These are phyloP conservation scores for Naganishia kalamii DNA, from an alignment of 768 basidiomycete genomes.

Conservation along the genomic window DNA sequence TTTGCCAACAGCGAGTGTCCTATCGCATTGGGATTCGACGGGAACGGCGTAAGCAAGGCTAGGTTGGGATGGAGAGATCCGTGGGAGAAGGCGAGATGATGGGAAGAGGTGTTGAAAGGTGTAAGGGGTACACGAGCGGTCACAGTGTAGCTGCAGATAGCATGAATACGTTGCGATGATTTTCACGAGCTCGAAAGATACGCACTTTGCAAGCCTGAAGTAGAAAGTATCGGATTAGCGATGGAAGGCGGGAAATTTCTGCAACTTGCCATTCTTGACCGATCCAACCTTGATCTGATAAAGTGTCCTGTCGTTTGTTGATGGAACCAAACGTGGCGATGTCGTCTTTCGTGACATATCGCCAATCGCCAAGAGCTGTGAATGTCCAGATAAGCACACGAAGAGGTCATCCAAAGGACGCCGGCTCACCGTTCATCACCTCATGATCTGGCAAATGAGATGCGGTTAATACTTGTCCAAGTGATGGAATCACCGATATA, in stretches of 20 bases:
- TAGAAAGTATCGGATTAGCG: too few relatives aligned
- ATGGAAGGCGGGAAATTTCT: too few relatives aligned
- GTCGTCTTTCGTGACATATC: slow-evolving; percentile 78
- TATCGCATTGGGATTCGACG: slow-evolving; percentile 71
- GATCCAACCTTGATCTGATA: slow-evolving; percentile 65
- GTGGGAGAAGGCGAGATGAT: slow-evolving; percentile 83
- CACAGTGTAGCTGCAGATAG: slow-evolving; percentile 34
- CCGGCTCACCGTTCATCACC: slow-evolving; percentile 65
- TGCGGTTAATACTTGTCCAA: neutral
- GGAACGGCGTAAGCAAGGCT: slow-evolving; percentile 66
- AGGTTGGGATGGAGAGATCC: slow-evolving; percentile 78
- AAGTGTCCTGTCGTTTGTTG: slow-evolving; percentile 62
- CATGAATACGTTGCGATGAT: neutral
- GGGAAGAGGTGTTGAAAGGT: slow-evolving; percentile 48
- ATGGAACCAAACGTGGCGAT: slow-evolving; percentile 73
- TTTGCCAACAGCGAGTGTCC: slow-evolving; percentile 64
- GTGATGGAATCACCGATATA: neutral
- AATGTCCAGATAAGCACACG: too few relatives aligned
- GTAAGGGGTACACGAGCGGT: slow-evolving; percentile 51
- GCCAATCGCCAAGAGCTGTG: slow-evolving; percentile 68
- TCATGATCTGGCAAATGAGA: slow-evolving; percentile 60
- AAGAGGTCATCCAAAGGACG: too few relatives aligned
- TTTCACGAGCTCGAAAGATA: neutral
- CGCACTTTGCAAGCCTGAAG: slow-evolving; percentile 53
- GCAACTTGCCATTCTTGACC: slow-evolving; percentile 63